phyloP scores from a whole-genome alignment of 768 basidiomycete species.

The Kwoniella heveanensis region DNA sequence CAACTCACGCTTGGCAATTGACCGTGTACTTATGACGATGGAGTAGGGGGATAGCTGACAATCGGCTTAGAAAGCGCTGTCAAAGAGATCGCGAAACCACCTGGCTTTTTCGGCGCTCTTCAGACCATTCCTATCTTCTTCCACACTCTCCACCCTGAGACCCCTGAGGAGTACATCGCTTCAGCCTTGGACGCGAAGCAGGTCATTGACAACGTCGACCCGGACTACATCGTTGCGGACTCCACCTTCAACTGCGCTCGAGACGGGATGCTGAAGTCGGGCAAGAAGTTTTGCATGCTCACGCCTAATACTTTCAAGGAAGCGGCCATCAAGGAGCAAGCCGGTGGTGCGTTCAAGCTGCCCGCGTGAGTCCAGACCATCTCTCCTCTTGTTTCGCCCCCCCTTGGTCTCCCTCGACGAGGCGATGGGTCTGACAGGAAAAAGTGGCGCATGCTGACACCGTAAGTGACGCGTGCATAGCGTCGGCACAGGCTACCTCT shows the following conservation, averaged over 20 bases:
- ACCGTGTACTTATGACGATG: no score
- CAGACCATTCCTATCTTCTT: neutral
- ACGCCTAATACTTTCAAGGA: slow-evolving; percentile 37
- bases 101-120: slow-evolving; percentile 2
- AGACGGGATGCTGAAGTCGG: slow-evolving; percentile 23
- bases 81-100: neutral
- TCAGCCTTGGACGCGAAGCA: slow-evolving; percentile 13
- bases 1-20: no score
- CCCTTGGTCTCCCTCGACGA: no score
- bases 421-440: no score
- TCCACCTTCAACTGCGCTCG: slow-evolving; percentile 10
- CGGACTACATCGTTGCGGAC: slow-evolving; percentile 28
- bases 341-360: slow-evolving; percentile 8
- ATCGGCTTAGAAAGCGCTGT: neutral
- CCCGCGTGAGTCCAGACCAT: slow-evolving; percentile 26
- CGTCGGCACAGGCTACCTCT: slow-evolving; percentile 21
- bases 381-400: neutral
- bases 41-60: no score
- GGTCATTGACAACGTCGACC: slow-evolving; percentile 18
- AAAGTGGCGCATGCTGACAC: no score
- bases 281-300: slow-evolving; percentile 8
- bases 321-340: slow-evolving; percentile 21
- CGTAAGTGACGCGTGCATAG: no score
- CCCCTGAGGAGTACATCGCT: slow-evolving; percentile 26
- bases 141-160: slow-evolving; percentile 11